Base-by-base conservation (phyloP, 345 rosid species). In the Eucalyptus virginea region DNA sequence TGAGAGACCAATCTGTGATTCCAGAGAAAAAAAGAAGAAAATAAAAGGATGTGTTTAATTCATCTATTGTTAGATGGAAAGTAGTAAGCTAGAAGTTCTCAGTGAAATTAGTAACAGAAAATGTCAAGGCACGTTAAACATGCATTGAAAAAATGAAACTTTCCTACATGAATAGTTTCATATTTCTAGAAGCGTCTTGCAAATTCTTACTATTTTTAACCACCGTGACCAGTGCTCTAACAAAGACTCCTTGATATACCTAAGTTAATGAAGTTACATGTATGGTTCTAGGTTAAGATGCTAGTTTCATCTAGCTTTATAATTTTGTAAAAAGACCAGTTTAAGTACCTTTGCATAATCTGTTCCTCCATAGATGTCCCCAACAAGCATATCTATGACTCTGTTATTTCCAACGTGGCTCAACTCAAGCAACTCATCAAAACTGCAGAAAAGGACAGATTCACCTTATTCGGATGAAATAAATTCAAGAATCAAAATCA, bases 351-450 rank as follows among this genome's bases (percentile, higher is more conserved):
- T 96, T 88, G 95, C 67, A 87, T 96, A 95, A 72, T 93, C 98
- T 42, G 89, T 94, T 92, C 97, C 98, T 88, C 99, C 98, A 86
- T 95, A 97, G 81, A 97, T 97, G 91, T 97, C 99, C n/a, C 99
- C 98, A 65, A 97, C 98, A 91, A 97, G 97, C 98, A 95, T 95
- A 93, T 97, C 98, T 88, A 97, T 90, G 11, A 93, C 95, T 93
- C 97, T 95, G 94, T 96, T 95, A 91, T 97, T 95, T 90, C 98
- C 98, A 69, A 65, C 92, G 56, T 93, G 97, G 88, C 97, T 97
- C 91, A 95, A 91, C 93, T 95, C 97, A 54, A 97, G 92, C 92
- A 97, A 90, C 93, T 96, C 98, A 89, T 95, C 95, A 86, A 95
- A 95, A 91, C 98, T 96, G 94, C 85, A 86, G n/a, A 67, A 44